phyloP scores from a whole-genome alignment of 331 rosid species.

The Quercus lobata region DNA sequence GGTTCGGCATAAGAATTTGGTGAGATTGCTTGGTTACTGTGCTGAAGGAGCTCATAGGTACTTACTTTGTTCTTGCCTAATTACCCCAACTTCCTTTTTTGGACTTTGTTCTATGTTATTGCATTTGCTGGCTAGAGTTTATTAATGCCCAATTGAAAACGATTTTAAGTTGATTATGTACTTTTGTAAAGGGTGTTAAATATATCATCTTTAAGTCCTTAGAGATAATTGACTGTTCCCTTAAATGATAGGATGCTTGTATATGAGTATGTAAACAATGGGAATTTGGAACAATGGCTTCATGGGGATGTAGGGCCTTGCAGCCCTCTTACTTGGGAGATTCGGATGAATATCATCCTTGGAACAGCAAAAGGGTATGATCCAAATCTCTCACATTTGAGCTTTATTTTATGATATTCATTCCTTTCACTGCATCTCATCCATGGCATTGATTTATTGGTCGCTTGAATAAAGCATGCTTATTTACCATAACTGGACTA shows the following conservation, averaged over 20 bases:
- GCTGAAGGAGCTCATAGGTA: conserved; percentile 79
- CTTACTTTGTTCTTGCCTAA: neutral
- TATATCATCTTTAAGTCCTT: neutral
- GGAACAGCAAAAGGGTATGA: conserved; percentile 83
- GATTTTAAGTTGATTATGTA: neutral
- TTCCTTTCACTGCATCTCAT: neutral
- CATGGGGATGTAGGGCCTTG: conserved; percentile 83
- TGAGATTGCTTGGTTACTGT: conserved; percentile 69
- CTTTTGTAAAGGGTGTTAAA: neutral
- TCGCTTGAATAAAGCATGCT: neutral
- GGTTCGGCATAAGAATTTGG: conserved; percentile 68
- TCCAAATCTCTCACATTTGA: neutral
- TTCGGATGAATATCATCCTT: conserved; percentile 71
- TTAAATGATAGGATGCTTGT: conserved; percentile 65
- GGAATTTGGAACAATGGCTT: conserved; percentile 88
- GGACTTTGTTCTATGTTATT: neutral
- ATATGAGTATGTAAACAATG: conserved; percentile 81
- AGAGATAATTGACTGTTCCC: neutral
- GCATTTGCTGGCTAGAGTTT: neutral
- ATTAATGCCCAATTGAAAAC: neutral
- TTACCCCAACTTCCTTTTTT: neutral
- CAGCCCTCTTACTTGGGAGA: conserved; percentile 85
- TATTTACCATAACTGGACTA: neutral
- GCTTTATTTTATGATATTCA: neutral
- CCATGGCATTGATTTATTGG: neutral